phyloP scores from a whole-genome alignment of 2,329 filamentous ascomycete genomes.

The Neobulgaria alba region DNA sequence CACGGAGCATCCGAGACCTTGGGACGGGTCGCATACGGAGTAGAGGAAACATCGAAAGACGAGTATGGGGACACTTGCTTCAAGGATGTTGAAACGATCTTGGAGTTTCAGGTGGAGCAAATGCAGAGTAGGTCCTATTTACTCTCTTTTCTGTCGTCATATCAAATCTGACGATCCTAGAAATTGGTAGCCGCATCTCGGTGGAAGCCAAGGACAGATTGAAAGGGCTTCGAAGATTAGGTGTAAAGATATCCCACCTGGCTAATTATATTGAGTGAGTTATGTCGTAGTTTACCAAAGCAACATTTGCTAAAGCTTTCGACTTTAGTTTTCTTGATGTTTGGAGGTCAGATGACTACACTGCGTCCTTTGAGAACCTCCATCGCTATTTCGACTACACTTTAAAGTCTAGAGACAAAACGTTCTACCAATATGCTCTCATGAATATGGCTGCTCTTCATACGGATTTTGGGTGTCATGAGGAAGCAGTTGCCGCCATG shows the following conservation, averaged over 20 bases:
- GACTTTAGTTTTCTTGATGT: constrained; percentile 72
- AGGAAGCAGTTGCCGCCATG: constrained; percentile 88
- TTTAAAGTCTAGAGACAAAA: constrained; percentile 72
- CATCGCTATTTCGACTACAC: constrained; percentile 97
- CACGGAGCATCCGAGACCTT: constrained; percentile 35
- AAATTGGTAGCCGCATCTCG: constrained; percentile 70
- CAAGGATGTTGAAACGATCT: constrained; percentile 69
- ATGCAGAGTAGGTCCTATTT: constrained; percentile 60
- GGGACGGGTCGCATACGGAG: constrained; percentile 24
- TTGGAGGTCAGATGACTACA: constrained; percentile 85
- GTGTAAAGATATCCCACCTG: constrained; percentile 60
- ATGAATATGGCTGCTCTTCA: constrained; percentile 91
- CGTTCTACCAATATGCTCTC: constrained; percentile 89
- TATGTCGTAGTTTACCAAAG: neutral
- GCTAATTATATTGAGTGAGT: constrained; percentile 64
- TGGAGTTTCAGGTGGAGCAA: constrained; percentile 83
- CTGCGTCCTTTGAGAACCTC: constrained; percentile 80
- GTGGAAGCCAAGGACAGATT: constrained; percentile 65
- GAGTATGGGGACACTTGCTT: constrained; percentile 50
- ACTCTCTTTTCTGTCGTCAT: neutral
- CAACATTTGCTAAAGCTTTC: neutral
- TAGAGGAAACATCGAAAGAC: constrained; percentile 14
- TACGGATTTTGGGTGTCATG: constrained; percentile 86
- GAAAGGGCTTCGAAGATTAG: constrained; percentile 50
- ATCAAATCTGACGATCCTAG: constrained; percentile 35